Percentiles rank a stretch among this genome's conserved stretches.
These are phyloP conservation scores for Phialophora expanda DNA, from an alignment of 2,329 filamentous ascomycete genomes.

Conservation along the genomic window DNA sequence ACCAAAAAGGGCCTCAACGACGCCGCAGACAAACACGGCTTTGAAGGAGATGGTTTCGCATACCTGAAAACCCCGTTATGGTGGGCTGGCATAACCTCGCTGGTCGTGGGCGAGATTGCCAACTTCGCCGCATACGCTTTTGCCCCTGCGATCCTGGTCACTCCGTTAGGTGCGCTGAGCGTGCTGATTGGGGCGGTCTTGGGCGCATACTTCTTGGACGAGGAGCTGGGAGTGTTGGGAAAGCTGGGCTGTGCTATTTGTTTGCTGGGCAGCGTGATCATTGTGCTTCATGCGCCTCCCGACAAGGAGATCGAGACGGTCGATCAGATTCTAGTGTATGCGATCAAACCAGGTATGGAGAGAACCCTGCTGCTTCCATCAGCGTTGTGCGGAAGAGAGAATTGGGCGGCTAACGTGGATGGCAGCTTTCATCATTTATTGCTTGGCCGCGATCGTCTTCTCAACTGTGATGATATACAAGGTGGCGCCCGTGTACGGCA, in stretches of 20 bases:
- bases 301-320: conserved; percentile 91
- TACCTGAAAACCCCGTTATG: conserved; percentile 94
- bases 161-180: conserved; percentile 88
- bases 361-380: neutral
- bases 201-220: conserved; percentile 90
- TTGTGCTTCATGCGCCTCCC: conserved; percentile 93
- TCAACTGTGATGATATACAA: conserved; percentile 95
- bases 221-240: conserved; percentile 86
- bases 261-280: conserved; percentile 93
- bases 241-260: conserved; percentile 96
- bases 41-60: conserved; percentile 93
- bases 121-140: conserved; percentile 99
- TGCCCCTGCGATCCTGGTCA: conserved; percentile 97
- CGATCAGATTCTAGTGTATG: conserved; percentile 88
- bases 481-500: conserved; percentile 85
- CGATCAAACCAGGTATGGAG: conserved; percentile 80
- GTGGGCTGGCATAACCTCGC: conserved; percentile 92
- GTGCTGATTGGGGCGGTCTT: conserved; percentile 94
- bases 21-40: conserved; percentile 88
- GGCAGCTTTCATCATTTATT: conserved; percentile 87
- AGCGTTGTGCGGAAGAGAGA: neutral
- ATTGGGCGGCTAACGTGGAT: conserved; percentile 24
- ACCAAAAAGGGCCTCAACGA: conserved; percentile 98
- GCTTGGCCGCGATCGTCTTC: conserved; percentile 77
- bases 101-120: conserved; percentile 90